A percentile compares a stretch with the other conserved stretches of the same genome.
Conservation (phyloP, 169 alveolate species). For the Theileria orientalis region DNA sequence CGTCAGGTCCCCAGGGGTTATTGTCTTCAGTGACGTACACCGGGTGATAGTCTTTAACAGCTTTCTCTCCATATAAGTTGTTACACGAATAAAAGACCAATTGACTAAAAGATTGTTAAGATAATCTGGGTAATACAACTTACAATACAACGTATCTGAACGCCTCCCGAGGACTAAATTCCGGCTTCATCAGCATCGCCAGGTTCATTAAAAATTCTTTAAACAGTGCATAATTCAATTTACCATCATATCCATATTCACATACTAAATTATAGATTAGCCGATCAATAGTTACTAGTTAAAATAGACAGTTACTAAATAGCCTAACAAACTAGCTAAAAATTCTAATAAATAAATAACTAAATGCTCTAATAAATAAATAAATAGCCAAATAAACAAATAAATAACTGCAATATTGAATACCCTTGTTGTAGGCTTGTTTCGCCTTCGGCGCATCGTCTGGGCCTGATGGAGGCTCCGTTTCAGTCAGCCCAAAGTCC, state of each 20-base stretch:
- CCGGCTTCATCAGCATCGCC: constrained; percentile 41
- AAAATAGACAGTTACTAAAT: no score
- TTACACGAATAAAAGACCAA: not conserved
- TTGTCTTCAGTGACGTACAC: not conserved
- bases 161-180: constrained; percentile 47
- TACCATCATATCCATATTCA: constrained; percentile 7
- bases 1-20: constrained; percentile 17
- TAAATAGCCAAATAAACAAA: no score
- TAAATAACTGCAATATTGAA: not conserved
- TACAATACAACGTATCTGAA: constrained; percentile 49
- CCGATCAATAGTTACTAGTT: no score
- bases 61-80: not conserved
- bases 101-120: constrained; percentile 2
- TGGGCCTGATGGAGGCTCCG: constrained; percentile 7
- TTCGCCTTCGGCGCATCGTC: constrained; percentile 46
- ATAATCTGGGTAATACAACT: not conserved
- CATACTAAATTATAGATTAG: no score
- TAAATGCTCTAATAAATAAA: no score
- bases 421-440: constrained; percentile 39
- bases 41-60: not conserved
- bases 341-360: no score
- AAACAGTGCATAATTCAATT: constrained; percentile 20
- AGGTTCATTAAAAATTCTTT: constrained; percentile 53
- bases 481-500: constrained; percentile 51
- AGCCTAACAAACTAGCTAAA: no score